Base-by-base conservation (phyloP, 169 alveolate genomes). In the Eimeria brunetti region DNA sequence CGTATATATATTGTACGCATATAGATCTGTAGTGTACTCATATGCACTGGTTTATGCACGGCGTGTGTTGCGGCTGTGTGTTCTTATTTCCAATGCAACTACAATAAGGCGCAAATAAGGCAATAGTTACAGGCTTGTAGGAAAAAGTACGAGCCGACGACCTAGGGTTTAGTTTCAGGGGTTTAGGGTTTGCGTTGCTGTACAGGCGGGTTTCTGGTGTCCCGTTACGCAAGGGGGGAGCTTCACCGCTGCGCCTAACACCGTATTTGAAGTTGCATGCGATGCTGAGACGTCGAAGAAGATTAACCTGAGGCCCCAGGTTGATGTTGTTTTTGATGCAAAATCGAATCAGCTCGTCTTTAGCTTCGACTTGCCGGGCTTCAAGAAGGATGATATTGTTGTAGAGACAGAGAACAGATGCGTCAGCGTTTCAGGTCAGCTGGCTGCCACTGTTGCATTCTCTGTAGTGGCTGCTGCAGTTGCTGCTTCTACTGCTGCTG, bases 171-270 rank as follows among this genome's bases (percentile, higher is more conserved):
- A 27, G 58, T 33, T 18, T 7, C 44, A 44, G 0, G 22, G 60
- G 86, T 41, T 76, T 27, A 4, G 89, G 67, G 75, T 81, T 56
- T 81, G 75, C 27, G n/a, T 22, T 4, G 27, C 53, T 62, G 58
- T 41, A 7, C 95, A 92, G 95, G 88, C 92, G 38, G 95, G 95
- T 24, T 80, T 62, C 80, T 92, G 95, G 95, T 92, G 86, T 33
- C 95, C 95, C 51, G 44, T 92, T 60, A 69, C 89, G 44, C 67
- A 53, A 4, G 88, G 92, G 33, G 89, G 86, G 18, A 33, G 88
- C 64, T 58, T 80, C 67, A 88, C 89, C 11, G 95, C 95, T 2
- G 95, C 95, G 2, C 95, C 95, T 33, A 92, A 67, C 83, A 51
- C 95, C 1, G 80, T 92, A 3, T 92, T 92, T 56, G 95, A 92